Evolutionary conservation across 768 basidiomycete genomes (phyloP).

Genomic region (Collybiopsis confluens): DNA sequence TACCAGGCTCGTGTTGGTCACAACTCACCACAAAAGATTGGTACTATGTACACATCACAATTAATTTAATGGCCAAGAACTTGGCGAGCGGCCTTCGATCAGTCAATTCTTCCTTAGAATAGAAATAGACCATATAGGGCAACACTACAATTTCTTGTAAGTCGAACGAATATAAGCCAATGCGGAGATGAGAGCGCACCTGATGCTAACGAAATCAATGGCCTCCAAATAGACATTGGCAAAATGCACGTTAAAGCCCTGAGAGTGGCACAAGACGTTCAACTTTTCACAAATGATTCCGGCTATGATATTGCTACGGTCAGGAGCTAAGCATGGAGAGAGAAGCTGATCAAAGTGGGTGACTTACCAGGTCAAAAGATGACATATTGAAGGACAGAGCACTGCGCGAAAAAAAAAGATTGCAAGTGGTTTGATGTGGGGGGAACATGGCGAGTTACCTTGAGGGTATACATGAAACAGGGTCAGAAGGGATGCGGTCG

Average conservation of each 20-base stretch:
- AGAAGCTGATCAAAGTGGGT: neutral
- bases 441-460: slow-evolving; percentile 38
- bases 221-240: slow-evolving; percentile 69
- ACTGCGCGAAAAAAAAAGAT: slow-evolving; percentile 36
- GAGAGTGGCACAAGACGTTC: slow-evolving; percentile 65
- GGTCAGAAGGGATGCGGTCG: no score
- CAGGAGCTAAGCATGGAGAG: neutral
- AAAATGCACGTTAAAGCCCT: slow-evolving; percentile 52
- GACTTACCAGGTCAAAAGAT: slow-evolving; percentile 55
- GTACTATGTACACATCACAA: slow-evolving; percentile 88
- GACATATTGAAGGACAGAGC: slow-evolving; percentile 88
- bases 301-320: slow-evolving; percentile 31
- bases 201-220: slow-evolving; percentile 80
- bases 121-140: slow-evolving; percentile 83
- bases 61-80: slow-evolving; percentile 83
- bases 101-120: slow-evolving; percentile 84
- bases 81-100: slow-evolving; percentile 78
- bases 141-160: slow-evolving; percentile 38
- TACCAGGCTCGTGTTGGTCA: no score
- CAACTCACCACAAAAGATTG: slow-evolving; percentile 67
- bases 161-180: neutral
- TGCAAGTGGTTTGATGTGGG: no score
- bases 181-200: slow-evolving; percentile 32
- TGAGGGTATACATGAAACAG: slow-evolving; percentile 88
- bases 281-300: slow-evolving; percentile 75